phyloP scores from a whole-genome alignment of 179 eudicot genomes.

The Heliamphora pulchella region DNA sequence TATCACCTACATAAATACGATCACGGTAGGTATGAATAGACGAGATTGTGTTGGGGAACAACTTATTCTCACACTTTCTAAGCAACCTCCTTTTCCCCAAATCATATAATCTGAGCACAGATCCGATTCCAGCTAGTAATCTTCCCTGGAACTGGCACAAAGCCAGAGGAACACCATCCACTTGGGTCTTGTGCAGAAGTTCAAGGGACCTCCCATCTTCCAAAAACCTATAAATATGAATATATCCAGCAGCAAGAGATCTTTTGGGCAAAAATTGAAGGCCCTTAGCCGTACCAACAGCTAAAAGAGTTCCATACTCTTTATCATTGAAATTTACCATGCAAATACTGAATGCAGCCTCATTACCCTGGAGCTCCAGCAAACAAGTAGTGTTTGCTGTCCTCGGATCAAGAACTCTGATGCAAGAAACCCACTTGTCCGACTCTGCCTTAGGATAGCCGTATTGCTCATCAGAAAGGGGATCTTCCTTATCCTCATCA shows the following conservation, averaged over 20 bases:
- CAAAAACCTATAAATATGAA: conserved; percentile 84
- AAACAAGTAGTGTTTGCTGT: conserved; percentile 68
- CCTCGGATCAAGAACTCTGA: conserved; percentile 90
- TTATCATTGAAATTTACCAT: conserved; percentile 93
- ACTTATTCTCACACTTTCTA: conserved; percentile 95
- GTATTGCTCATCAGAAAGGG: conserved; percentile 91
- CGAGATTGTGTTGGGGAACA: conserved; percentile 81
- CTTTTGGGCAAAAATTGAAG: conserved; percentile 88
- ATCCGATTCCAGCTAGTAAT: conserved; percentile 86
- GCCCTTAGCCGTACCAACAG: conserved; percentile 94
- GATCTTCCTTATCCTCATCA: conserved; percentile 72
- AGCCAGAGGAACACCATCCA: conserved; percentile 94
- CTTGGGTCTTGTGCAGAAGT: conserved; percentile 95
- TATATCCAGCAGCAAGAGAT: conserved; percentile 62
- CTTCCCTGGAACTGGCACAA: conserved; percentile 87
- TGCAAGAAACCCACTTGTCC: conserved; percentile 92
- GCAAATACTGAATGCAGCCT: conserved; percentile 92
- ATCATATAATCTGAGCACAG: conserved; percentile 82
- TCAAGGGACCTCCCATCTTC: conserved; percentile 87
- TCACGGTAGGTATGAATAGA: conserved; percentile 90
- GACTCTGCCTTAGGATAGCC: conserved; percentile 91
- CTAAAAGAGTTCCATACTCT: conserved; percentile 89
- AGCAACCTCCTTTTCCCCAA: conserved; percentile 87
- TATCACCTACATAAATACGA: conserved; percentile 95
- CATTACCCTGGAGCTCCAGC: conserved; percentile 96